phyloP scores from a whole-genome alignment of 768 basidiomycete species.

The Lentinula edodes region DNA sequence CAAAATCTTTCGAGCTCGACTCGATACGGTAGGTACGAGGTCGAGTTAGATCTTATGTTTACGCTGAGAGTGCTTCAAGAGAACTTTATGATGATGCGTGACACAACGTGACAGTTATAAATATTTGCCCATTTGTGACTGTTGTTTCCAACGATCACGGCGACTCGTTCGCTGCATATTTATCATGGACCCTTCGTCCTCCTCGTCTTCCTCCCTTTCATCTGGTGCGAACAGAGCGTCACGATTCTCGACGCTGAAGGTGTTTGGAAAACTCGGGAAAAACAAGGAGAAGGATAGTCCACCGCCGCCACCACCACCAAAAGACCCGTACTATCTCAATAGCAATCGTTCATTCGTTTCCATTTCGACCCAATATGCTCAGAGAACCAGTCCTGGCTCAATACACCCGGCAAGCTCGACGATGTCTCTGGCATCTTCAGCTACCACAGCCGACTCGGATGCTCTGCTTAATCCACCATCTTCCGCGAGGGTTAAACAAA shows the following conservation, averaged over 20 bases:
- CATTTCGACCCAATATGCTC: constrained; percentile 33
- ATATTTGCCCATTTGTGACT: neutral
- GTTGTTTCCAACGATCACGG: constrained; percentile 1
- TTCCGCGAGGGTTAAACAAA: constrained; percentile 25
- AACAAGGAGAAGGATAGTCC: constrained; percentile 23
- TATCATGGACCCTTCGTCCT: constrained; percentile 4
- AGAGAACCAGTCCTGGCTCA: constrained; percentile 27
- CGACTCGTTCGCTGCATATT: neutral
- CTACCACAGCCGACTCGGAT: constrained; percentile 19
- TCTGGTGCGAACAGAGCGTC: neutral
- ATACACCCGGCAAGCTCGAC: constrained; percentile 28
- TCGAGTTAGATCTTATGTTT: too few species aligned
- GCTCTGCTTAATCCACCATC: constrained; percentile 8
- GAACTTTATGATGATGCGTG: neutral
- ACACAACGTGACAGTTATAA: neutral
- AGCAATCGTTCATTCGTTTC: constrained; percentile 40
- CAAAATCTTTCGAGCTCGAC: too few species aligned
- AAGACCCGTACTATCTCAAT: constrained; percentile 50
- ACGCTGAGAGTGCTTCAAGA: too few species aligned
- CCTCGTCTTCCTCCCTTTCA: neutral
- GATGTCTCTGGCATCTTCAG: constrained; percentile 31
- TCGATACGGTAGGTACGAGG: too few species aligned
- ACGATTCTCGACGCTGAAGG: constrained; percentile 15
- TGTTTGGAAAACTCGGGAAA: constrained; percentile 8
- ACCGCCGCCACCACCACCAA: constrained; percentile 60